phyloP scores from a whole-genome alignment of 805 yeast species.

The Alloascoidea africana region DNA sequence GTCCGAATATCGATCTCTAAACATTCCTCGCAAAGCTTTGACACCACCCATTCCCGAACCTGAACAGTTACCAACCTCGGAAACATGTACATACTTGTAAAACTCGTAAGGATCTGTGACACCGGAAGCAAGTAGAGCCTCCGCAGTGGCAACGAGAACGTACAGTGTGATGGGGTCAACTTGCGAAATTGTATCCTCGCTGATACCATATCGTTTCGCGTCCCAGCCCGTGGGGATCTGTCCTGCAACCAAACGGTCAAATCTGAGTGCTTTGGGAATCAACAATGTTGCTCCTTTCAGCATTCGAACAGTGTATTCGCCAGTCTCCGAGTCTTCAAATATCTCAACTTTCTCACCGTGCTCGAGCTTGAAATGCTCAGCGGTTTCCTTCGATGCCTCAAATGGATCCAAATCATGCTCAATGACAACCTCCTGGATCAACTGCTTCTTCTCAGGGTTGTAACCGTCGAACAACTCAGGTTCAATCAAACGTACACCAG shows the following conservation, averaged over 20 bases:
- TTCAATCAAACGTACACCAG: constrained; percentile 95
- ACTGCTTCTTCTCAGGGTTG: constrained; percentile 84
- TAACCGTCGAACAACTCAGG: constrained; percentile 91
- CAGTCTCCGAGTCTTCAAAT: constrained; percentile 76
- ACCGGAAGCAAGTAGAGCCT: constrained; percentile 90
- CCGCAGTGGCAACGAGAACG: constrained; percentile 87
- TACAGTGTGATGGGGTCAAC: constrained; percentile 93
- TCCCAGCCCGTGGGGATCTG: constrained; percentile 99
- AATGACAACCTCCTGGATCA: constrained; percentile 90
- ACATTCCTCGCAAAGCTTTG: constrained; percentile 93
- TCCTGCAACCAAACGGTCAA: constrained; percentile 51
- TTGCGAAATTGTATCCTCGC: constrained; percentile 84
- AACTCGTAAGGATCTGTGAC: constrained; percentile 97
- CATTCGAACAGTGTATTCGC: constrained; percentile 82
- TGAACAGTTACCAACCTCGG: constrained; percentile 97
- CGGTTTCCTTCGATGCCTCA: constrained; percentile 89
- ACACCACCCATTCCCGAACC: constrained; percentile 99
- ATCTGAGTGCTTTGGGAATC: constrained; percentile 77
- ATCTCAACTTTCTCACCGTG: constrained; percentile 92
- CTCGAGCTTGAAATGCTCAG: constrained; percentile 83
- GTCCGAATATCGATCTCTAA: constrained; percentile 86
- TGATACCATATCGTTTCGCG: constrained; percentile 86
- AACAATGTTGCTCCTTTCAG: constrained; percentile 84
- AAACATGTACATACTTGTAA: constrained; percentile 94
- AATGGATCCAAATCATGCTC: constrained; percentile 96